Conservation (phyloP, 768 basidiomycete species). For the Mrakia blollopis region DNA sequence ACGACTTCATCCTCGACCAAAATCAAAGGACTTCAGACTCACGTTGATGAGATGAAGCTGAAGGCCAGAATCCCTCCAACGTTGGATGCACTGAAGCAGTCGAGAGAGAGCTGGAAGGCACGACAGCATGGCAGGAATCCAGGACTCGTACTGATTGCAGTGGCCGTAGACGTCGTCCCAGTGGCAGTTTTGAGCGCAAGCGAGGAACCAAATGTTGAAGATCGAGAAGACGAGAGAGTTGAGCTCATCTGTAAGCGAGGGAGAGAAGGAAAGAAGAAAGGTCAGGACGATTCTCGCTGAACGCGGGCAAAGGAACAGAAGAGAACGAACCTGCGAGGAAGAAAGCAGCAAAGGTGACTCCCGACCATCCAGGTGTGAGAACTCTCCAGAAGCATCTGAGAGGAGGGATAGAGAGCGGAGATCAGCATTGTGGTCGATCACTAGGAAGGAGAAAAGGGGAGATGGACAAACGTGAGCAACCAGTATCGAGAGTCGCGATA, state of each 20-base stretch:
- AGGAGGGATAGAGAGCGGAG: background rate
- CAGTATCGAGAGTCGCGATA: constrained; percentile 69
- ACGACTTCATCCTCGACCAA: background rate
- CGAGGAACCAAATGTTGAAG: constrained; percentile 33
- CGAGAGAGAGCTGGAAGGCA: constrained; percentile 69
- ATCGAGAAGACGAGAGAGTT: constrained; percentile 35
- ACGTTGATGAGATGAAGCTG: constrained; percentile 82
- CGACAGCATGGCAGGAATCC: constrained; percentile 60
- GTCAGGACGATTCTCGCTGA: background rate
- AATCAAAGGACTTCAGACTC: constrained; percentile 35
- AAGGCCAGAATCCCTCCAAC: constrained; percentile 52
- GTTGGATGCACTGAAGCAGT: constrained; percentile 76
- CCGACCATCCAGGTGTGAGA: constrained; percentile 14
- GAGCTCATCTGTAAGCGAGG: constrained; percentile 15
- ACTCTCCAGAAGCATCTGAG: constrained; percentile 24
- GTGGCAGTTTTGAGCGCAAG: constrained; percentile 47
- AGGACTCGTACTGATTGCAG: constrained; percentile 41
- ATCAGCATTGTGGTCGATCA: no score
- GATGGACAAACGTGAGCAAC: constrained; percentile 59
- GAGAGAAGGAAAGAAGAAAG: background rate
- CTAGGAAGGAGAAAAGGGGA: constrained; percentile 52
- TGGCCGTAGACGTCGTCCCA: constrained; percentile 43
- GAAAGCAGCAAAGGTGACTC: constrained; percentile 47
- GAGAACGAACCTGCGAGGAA: constrained; percentile 46
- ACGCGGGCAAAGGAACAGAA: no score